A percentile compares a stretch with the other conserved stretches of the same genome.
These are phyloP conservation scores for Ormosia emarginata DNA, from an alignment of 306 rosid species.

Conservation along the genomic window DNA sequence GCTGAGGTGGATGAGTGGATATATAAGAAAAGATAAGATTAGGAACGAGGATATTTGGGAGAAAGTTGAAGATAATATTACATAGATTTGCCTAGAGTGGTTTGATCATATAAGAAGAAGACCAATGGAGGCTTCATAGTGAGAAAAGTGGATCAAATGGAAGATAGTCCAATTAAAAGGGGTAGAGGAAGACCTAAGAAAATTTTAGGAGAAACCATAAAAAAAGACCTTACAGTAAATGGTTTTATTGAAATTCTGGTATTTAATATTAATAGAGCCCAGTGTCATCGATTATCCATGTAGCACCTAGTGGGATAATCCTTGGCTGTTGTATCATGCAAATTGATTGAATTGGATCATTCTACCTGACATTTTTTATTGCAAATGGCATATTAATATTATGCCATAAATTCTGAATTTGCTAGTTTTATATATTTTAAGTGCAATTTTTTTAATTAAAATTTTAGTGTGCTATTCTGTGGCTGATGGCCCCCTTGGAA, in stretches of 20 bases:
- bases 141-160: neutral
- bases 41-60: neutral
- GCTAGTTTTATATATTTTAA: conserved; percentile 6
- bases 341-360: neutral
- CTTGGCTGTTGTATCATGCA: neutral
- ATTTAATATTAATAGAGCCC: neutral
- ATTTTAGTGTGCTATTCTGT: neutral
- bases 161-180: neutral
- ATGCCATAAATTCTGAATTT: neutral
- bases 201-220: neutral
- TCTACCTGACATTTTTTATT: conserved; percentile 1
- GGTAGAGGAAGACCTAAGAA: neutral
- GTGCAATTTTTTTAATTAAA: neutral
- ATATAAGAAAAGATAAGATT: neutral
- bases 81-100: neutral
- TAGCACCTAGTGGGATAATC: neutral
- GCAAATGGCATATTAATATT: neutral
- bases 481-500: conserved; percentile 15
- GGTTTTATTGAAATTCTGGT: neutral
- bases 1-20: neutral
- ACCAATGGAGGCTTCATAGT: neutral
- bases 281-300: neutral
- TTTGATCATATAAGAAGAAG: neutral
- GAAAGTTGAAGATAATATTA: neutral
- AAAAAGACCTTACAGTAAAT: neutral